Evolutionary conservation across 257 asterid species (phyloP).

Genomic region (Plectranthus barbatus): DNA sequence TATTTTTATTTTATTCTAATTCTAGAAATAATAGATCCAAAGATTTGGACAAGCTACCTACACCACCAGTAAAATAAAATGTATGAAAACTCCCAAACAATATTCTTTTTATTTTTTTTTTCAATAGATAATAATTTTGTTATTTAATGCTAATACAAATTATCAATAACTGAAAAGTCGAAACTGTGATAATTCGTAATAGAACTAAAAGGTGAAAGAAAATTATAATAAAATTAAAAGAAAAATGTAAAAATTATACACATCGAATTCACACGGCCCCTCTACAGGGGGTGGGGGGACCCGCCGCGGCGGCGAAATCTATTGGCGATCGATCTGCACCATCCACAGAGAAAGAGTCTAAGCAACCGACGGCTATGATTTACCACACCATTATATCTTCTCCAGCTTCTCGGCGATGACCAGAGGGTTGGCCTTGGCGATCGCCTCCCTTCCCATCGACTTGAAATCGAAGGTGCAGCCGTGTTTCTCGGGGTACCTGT

Average conservation of each 20-base stretch:
- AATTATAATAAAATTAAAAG: slow-evolving; percentile 7
- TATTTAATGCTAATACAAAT: slow-evolving; percentile 7
- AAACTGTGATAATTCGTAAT: slow-evolving; percentile 2
- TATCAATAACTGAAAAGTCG: neutral
- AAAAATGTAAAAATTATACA: slow-evolving; percentile 24
- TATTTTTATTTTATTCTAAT: neutral
- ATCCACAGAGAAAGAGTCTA: neutral
- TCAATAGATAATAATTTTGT: neutral
- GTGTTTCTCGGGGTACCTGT: slow-evolving; percentile 87
- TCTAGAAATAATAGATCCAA: too few species aligned
- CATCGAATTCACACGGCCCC: slow-evolving; percentile 23
- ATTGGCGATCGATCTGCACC: slow-evolving; percentile 17
- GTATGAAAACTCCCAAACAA: neutral
- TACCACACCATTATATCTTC: slow-evolving; percentile 34
- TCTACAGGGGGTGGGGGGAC: neutral
- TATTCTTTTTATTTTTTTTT: neutral
- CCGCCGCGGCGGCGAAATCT: slow-evolving; percentile 9
- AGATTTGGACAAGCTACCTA: too few species aligned
- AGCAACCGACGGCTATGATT: slow-evolving; percentile 26
- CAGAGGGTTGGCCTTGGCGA: slow-evolving; percentile 80
- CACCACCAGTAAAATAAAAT: too few species aligned
- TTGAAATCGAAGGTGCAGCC: slow-evolving; percentile 71
- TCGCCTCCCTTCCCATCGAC: slow-evolving; percentile 70
- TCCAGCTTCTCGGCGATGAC: slow-evolving; percentile 54
- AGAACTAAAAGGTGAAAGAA: neutral